phyloP scores from a whole-genome alignment of 2,329 filamentous ascomycete species.

The Nigrograna mackinnonii region DNA sequence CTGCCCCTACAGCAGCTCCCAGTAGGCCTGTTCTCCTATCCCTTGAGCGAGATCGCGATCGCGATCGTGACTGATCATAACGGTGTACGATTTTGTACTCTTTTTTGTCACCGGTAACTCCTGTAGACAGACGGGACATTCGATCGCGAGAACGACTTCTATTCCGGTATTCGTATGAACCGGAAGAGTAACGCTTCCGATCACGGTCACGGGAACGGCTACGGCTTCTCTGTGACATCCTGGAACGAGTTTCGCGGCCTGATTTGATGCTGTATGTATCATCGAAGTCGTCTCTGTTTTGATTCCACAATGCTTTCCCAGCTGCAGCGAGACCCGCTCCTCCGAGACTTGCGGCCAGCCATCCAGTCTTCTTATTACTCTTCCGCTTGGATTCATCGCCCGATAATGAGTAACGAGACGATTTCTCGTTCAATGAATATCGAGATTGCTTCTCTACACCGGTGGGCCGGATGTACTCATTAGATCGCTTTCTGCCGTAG shows the following conservation, averaged over 20 bases:
- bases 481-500: conserved; percentile 53
- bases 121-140: conserved; percentile 36
- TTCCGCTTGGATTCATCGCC: conserved; percentile 45
- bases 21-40: conserved; percentile 38
- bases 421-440: conserved; percentile 46
- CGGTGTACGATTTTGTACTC: conserved; percentile 37
- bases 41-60: conserved; percentile 45
- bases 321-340: conserved; percentile 57
- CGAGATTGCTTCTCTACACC: conserved; percentile 64
- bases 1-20: conserved; percentile 43
- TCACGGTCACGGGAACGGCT: conserved; percentile 45
- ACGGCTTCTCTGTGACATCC: conserved; percentile 32
- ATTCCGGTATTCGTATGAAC: conserved; percentile 43
- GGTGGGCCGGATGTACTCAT: conserved; percentile 44
- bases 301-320: conserved; percentile 57
- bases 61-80: conserved; percentile 38
- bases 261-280: conserved; percentile 64
- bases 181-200: conserved; percentile 48
- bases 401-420: conserved; percentile 36
- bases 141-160: conserved; percentile 42
- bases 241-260: conserved; percentile 45
- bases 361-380: conserved; percentile 50
- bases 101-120: conserved; percentile 36
- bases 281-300: conserved; percentile 57
- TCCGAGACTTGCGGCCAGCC: conserved; percentile 58